Base-by-base conservation (phyloP, 2,329 filamentous ascomycete species). In the Malbranchea zuffiana region DNA sequence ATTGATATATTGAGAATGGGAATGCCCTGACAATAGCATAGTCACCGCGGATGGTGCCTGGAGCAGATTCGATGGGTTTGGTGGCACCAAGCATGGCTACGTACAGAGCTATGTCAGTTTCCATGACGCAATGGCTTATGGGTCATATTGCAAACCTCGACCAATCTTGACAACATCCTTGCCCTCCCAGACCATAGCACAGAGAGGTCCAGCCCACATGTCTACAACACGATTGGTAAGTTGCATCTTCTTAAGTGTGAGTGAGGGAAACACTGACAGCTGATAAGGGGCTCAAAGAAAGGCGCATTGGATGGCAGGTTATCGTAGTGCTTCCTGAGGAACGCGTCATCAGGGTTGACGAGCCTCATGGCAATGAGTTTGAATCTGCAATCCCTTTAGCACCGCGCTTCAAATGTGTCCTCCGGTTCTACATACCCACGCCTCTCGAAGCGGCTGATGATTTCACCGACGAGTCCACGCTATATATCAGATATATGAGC, bases 131-230 rank as follows among this genome's bases (percentile, higher is more conserved):
- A 10, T 26, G 8, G n/a, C 25, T 5, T 10, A 30, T 16, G 23
- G 26, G 15, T 17, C 17, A 32, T 18, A 33, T 1, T 47, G 71
- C 77, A 52, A 77, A 84, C 80, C 63, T 63, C 90, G 88, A 68
- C 90, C 90, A 54, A 87, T 95, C 83, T 96, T 96, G 77, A 95
- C 87, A 67, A 80, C 90, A 61, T 98, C 87, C 76, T 82, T 83
- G 63, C 90, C 90, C 71, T 98, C 87, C 90, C 90, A 98, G 69
- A 98, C 82, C 88, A 96, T 98, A 73, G 90, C 90, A 74, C 76
- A 81, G 72, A 98, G 88, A 65, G 90, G 90, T 65, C 90, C 90
- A 66, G 80, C 87, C 66, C 78, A 72, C 90, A 96, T 98, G 78
- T 96, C 86, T 93, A 50, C 45, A 18, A 40, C 16, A 28, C 24